phyloP scores from a whole-genome alignment of 495 filamentous ascomycete genomes.

The Aspergillus avenaceus region DNA sequence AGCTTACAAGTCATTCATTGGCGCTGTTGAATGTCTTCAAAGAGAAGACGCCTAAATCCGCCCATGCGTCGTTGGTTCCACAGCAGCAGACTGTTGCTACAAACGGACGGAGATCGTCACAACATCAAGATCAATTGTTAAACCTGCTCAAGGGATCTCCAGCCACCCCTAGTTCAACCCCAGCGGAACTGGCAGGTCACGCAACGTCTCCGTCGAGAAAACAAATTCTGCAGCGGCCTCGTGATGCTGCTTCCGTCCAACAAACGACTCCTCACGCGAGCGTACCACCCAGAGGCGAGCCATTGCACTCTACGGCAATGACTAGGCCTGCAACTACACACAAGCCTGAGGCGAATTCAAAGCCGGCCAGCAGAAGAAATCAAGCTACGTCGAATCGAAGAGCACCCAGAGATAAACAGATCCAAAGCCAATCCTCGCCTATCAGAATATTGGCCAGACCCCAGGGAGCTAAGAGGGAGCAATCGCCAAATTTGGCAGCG shows the following conservation, averaged over 20 bases:
- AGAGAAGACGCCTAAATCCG: conserved; percentile 25
- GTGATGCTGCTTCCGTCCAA: conserved; percentile 14
- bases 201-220: conserved; percentile 22
- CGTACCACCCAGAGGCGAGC: conserved; percentile 6
- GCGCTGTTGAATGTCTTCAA: conserved; percentile 65
- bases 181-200: conserved; percentile 32
- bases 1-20: conserved; percentile 60
- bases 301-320: conserved; percentile 43
- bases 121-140: conserved; percentile 39
- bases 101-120: conserved; percentile 25
- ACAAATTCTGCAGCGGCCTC: conserved; percentile 37
- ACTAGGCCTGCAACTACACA: conserved; percentile 47
- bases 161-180: conserved; percentile 14
- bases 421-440: conserved; percentile 29
- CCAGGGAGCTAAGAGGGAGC: conserved; percentile 31
- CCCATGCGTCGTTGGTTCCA: conserved; percentile 27
- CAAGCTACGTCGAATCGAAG: conserved; percentile 21
- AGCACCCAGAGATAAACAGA: conserved; percentile 15
- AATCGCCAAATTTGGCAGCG: conserved; percentile 11
- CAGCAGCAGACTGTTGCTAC: conserved; percentile 15
- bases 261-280: conserved; percentile 1
- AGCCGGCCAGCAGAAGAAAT: conserved; percentile 17
- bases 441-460: conserved; percentile 45
- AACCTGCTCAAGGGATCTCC: conserved; percentile 31
- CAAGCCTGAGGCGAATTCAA: conserved; percentile 40